These are phyloP conservation scores for Serendipita vermifera DNA, from an alignment of 768 basidiomycete genomes.

Conservation along the genomic window DNA sequence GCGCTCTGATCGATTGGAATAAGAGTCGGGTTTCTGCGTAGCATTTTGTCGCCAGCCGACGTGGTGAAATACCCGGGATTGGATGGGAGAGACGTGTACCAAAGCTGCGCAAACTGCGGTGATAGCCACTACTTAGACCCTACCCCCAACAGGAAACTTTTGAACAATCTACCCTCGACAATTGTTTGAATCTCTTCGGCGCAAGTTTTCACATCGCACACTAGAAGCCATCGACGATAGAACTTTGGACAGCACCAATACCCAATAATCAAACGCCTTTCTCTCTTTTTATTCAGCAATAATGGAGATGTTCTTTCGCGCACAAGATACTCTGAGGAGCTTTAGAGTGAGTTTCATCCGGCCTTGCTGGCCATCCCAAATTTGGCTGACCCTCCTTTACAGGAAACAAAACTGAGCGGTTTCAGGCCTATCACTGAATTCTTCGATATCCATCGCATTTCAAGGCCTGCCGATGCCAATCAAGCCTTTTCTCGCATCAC, in stretches of 20 bases:
- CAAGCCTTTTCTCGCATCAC: slow-evolving; percentile 44
- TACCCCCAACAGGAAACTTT: too few species aligned
- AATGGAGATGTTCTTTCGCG: slow-evolving; percentile 58
- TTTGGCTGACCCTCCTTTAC: slow-evolving; percentile 9
- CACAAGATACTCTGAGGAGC: slow-evolving; percentile 53
- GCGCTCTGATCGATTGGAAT: slow-evolving; percentile 66
- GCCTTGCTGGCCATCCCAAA: not conserved
- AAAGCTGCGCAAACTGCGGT: not conserved
- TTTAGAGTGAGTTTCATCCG: slow-evolving; percentile 43
- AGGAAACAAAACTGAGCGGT: slow-evolving; percentile 72
- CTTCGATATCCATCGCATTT: slow-evolving; percentile 72
- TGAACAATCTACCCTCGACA: too few species aligned
- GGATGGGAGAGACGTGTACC: slow-evolving; percentile 16
- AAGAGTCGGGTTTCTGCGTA: slow-evolving; percentile 62
- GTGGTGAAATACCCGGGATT: not conserved
- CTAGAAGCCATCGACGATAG: too few species aligned
- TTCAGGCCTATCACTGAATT: slow-evolving; percentile 64
- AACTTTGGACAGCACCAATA: too few species aligned
- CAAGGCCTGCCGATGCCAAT: slow-evolving; percentile 71
- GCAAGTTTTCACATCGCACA: too few species aligned
- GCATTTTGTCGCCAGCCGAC: too few species aligned
- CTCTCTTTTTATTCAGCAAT: not conserved
- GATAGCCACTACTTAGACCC: too few species aligned
- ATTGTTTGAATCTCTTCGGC: too few species aligned
- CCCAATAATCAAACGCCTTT: not conserved